Conservation (phyloP, 306 rosid species). For the Alnus rubra region DNA sequence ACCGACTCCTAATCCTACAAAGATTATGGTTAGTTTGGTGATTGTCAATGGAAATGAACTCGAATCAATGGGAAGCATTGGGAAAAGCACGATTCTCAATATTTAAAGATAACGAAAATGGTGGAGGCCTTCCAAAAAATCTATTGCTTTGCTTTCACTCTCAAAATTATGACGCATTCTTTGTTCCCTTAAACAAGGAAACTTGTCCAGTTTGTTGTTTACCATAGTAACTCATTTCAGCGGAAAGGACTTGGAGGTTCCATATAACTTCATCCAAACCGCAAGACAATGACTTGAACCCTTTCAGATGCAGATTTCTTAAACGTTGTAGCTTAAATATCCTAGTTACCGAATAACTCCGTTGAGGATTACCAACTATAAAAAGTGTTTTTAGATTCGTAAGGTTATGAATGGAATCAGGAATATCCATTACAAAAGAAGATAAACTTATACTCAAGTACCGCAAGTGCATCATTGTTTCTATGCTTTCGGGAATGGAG, state of each 20-base stretch:
- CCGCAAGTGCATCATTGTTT: neutral
- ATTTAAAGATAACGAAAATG: neutral
- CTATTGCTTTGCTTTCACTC: accelerated
- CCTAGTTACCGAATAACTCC: neutral
- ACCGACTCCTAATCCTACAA: neutral
- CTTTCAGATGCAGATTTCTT: neutral
- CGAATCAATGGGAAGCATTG: neutral
- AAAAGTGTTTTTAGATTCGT: neutral
- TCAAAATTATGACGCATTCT: neutral
- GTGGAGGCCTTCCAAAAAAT: too few relatives aligned
- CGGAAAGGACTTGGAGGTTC: too few relatives aligned
- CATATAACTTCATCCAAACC: neutral
- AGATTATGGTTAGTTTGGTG: neutral
- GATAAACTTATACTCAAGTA: neutral
- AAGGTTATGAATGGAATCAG: neutral
- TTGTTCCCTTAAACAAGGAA: neutral
- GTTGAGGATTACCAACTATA: too few relatives aligned
- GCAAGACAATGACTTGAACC: neutral
- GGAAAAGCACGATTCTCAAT: neutral
- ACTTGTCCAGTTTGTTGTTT: too few relatives aligned
- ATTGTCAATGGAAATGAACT: neutral
- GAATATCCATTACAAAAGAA: neutral
- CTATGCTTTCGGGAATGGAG: neutral
- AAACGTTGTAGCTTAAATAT: neutral
- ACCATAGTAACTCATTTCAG: neutral